Conservation (phyloP, 331 rosid genomes). For the Phaseolus coccineus region DNA sequence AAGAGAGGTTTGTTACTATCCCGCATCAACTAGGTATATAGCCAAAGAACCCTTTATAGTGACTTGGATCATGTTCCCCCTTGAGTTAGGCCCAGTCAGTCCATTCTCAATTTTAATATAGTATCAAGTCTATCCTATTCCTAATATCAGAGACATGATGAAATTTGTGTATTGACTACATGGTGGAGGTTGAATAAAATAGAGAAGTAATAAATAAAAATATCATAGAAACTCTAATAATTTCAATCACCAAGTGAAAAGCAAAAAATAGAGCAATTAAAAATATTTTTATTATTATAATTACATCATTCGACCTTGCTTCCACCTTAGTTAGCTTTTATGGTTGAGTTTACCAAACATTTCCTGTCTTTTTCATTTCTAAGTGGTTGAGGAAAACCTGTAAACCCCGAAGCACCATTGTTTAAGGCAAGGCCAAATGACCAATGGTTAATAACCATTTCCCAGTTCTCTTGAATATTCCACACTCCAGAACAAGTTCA, state of each 20-base stretch:
- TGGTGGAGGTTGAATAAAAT: background rate
- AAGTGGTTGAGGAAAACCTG: constrained; percentile 14
- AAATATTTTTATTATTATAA: background rate
- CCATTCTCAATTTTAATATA: background rate
- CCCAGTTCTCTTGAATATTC: constrained; percentile 4
- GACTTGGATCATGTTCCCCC: background rate
- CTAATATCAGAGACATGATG: background rate
- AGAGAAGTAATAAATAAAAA: background rate
- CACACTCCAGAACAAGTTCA: constrained; percentile 34
- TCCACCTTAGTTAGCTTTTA: background rate
- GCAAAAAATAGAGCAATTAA: background rate
- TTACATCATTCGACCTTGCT: background rate
- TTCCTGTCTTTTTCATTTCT: background rate
- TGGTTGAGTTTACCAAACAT: background rate
- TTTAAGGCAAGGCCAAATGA: constrained; percentile 18
- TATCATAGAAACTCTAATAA: constrained; percentile 2
- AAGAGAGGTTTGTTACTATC: constrained; percentile 4
- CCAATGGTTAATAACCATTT: constrained; percentile 35
- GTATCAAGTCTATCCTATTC: background rate
- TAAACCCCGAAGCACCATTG: background rate
- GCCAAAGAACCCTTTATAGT: background rate
- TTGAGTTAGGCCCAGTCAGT: background rate
- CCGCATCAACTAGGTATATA: background rate
- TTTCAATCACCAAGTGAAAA: background rate
- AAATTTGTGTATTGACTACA: background rate